Conservation (phyloP, 1,284 basidiomycete species). For the Leccinum cinnamomeum region DNA sequence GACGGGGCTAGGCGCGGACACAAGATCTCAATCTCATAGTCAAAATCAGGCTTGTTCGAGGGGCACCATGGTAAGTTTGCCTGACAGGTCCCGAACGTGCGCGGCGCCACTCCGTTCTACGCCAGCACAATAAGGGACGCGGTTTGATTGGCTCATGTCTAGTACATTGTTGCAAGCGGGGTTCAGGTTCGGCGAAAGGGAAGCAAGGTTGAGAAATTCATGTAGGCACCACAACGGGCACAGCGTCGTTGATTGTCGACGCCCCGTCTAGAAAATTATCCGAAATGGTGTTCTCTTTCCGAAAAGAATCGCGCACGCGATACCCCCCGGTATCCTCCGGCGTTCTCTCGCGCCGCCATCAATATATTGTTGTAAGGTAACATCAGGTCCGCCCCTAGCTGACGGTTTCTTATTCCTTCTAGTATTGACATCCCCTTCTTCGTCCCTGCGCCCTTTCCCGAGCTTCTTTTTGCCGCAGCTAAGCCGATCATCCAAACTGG, state of each 20-base stretch:
- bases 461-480: conserved; percentile 24
- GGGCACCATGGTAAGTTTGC: conserved; percentile 6
- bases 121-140: conserved; percentile 6
- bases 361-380: conserved; percentile 9
- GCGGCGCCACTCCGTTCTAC: conserved; percentile 5
- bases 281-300: not conserved
- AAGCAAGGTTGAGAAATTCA: conserved; percentile 1
- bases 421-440: conserved; percentile 10
- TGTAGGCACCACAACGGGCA: not conserved
- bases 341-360: conserved; percentile 12
- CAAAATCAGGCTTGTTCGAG: conserved; percentile 31
- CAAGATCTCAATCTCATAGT: conserved; percentile 22
- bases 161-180: conserved; percentile 14
- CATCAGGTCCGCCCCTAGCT: conserved; percentile 4
- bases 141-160: conserved; percentile 17
- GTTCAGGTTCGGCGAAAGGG: conserved; percentile 8
- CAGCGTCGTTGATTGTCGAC: conserved; percentile 4
- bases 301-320: conserved; percentile 7
- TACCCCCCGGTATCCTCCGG: conserved; percentile 22
- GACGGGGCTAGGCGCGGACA: conserved; percentile 13
- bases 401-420: conserved; percentile 15
- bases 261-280: conserved; percentile 5
- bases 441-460: conserved; percentile 16
- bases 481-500: conserved; percentile 25
- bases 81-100: conserved; percentile 11